phyloP scores from a whole-genome alignment of 2,329 filamentous ascomycete species.

The Penicillium palitans region DNA sequence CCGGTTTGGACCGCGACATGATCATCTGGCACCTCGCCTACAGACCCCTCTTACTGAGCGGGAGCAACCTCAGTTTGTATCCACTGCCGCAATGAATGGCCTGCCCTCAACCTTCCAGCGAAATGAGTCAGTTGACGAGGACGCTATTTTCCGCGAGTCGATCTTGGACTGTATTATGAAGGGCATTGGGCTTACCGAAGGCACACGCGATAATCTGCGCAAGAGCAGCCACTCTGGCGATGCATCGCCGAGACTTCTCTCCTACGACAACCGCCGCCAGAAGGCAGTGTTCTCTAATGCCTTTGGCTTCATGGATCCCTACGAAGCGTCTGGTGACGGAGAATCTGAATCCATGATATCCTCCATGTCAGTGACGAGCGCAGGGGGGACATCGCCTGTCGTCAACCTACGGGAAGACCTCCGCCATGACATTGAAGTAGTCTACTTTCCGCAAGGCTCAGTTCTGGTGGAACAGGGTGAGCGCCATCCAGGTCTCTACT shows the following conservation, averaged over 20 bases:
- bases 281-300: conserved; percentile 82
- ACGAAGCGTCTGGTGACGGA: conserved; percentile 70
- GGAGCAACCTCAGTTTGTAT: conserved; percentile 41
- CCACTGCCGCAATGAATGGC: conserved; percentile 28
- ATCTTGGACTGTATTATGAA: conserved; percentile 96
- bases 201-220: conserved; percentile 63
- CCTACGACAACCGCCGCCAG: conserved; percentile 76
- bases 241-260: conserved; percentile 79
- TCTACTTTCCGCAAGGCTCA: conserved; percentile 93
- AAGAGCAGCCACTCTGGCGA: conserved; percentile 71
- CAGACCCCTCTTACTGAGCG: conserved; percentile 47
- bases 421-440: conserved; percentile 90
- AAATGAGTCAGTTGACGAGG: conserved; percentile 83
- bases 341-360: conserved; percentile 81
- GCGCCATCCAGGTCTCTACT: conserved; percentile 93
- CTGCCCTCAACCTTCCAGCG: conserved; percentile 56
- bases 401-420: conserved; percentile 73
- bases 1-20: conserved; percentile 57
- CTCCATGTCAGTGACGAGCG: conserved; percentile 64
- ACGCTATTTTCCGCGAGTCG: conserved; percentile 81
- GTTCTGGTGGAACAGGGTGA: conserved; percentile 96
- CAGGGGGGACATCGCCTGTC: conserved; percentile 62
- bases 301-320: conserved; percentile 86
- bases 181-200: conserved; percentile 74
- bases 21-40: conserved; percentile 36